Evolutionary conservation across 2,329 filamentous ascomycete genomes (phyloP).

Genomic region (Aspergillus persii): DNA sequence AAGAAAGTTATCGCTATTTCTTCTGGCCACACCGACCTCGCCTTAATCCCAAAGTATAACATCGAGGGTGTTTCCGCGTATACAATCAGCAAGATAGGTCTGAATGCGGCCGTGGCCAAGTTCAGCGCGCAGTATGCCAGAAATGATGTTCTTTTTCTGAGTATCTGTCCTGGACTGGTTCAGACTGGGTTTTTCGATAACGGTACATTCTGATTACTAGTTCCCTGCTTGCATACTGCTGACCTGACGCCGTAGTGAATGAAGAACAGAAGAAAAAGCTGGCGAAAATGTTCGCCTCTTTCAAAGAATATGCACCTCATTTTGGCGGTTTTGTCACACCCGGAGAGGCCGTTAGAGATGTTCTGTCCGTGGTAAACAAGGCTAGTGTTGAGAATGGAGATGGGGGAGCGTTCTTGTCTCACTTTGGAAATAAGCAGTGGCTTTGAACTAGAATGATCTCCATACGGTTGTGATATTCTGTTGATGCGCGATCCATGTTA

Average conservation of each 20-base stretch:
- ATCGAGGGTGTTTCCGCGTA: conserved; percentile 44
- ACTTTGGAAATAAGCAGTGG: conserved; percentile 56
- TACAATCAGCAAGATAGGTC: conserved; percentile 50
- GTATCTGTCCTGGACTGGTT: conserved; percentile 53
- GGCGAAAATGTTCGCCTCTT: conserved; percentile 25
- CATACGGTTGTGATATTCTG: too few relatives aligned
- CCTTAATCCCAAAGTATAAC: conserved; percentile 40
- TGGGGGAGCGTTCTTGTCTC: conserved; percentile 55
- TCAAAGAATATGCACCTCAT: conserved; percentile 41
- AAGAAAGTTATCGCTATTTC: conserved; percentile 57
- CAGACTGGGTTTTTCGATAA: conserved; percentile 37
- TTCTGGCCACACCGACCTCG: conserved; percentile 49
- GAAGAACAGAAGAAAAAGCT: conserved; percentile 25
- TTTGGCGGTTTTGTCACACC: conserved; percentile 39
- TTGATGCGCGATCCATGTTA: too few relatives aligned
- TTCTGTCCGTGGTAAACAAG: conserved; percentile 33
- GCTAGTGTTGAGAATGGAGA: conserved; percentile 46
- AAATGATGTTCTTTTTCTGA: conserved; percentile 54
- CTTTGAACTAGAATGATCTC: too few relatives aligned
- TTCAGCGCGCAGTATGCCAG: conserved; percentile 50
- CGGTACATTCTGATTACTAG: conserved; percentile 4
- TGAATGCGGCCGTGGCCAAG: conserved; percentile 55
- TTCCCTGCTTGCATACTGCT: background rate
- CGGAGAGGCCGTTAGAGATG: conserved; percentile 35
- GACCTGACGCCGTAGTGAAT: background rate